These are phyloP conservation scores for Cyberlindnera subsufficiens DNA, from an alignment of 805 yeast genomes.

Conservation along the genomic window DNA sequence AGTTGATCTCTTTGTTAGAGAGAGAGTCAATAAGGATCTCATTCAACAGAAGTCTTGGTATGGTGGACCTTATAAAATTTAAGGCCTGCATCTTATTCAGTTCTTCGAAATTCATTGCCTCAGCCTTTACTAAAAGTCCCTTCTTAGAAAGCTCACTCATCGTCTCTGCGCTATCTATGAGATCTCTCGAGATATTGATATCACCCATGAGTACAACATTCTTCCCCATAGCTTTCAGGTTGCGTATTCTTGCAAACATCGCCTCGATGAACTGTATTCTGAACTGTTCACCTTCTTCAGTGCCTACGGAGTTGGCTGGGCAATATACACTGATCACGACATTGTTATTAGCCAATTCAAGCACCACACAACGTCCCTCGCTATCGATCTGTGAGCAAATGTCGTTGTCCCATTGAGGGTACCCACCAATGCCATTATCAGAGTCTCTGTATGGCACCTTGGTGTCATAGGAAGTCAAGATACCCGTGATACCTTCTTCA, in stretches of 20 bases:
- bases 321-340: slow-evolving; percentile 72
- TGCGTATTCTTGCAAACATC: slow-evolving; percentile 56
- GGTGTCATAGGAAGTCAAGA: slow-evolving; percentile 23
- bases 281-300: slow-evolving; percentile 59
- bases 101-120: slow-evolving; percentile 28
- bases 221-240: slow-evolving; percentile 51
- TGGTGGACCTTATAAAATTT: slow-evolving; percentile 33
- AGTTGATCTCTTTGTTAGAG: slow-evolving; percentile 17
- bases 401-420: slow-evolving; percentile 38
- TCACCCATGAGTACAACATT: slow-evolving; percentile 83
- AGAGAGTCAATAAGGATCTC: slow-evolving; percentile 32
- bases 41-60: slow-evolving; percentile 42
- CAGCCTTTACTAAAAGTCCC: slow-evolving; percentile 24
- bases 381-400: slow-evolving; percentile 50
- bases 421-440: slow-evolving; percentile 59
- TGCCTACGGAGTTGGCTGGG: slow-evolving; percentile 81
- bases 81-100: slow-evolving; percentile 27
- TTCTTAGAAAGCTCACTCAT: slow-evolving; percentile 40
- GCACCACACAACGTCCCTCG: slow-evolving; percentile 79
- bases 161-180: slow-evolving; percentile 77
- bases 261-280: slow-evolving; percentile 52
- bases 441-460: slow-evolving; percentile 14
- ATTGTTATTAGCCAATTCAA: slow-evolving; percentile 61
- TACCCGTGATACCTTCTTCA: slow-evolving; percentile 91
- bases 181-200: slow-evolving; percentile 72